These are phyloP conservation scores for Yarrowia sp. DNA, from an alignment of 805 yeast species.

Conservation along the genomic window DNA sequence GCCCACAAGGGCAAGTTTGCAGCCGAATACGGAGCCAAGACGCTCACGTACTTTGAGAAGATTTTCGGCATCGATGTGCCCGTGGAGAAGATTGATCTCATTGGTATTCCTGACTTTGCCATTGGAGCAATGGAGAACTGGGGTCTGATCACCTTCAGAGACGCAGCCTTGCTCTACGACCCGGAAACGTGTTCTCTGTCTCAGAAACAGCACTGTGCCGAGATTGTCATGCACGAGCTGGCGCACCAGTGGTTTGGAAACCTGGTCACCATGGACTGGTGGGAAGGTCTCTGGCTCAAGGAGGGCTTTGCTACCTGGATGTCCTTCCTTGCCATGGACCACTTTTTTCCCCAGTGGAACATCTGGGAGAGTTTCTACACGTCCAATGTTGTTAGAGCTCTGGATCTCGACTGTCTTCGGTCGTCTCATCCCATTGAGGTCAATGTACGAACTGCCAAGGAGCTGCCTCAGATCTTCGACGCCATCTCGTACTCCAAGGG, in stretches of 20 bases:
- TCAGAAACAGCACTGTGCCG: slow-evolving; percentile 68
- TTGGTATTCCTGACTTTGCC: slow-evolving; percentile 74
- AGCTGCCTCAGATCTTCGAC: slow-evolving; percentile 78
- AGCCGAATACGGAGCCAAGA: slow-evolving; percentile 59
- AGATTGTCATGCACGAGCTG: slow-evolving; percentile 79
- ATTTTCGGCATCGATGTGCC: slow-evolving; percentile 71
- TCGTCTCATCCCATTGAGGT: slow-evolving; percentile 79
- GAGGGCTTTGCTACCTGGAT: slow-evolving; percentile 91
- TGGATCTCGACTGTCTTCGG: slow-evolving; percentile 66
- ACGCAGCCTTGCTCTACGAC: slow-evolving; percentile 60
- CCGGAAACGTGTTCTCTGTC: slow-evolving; percentile 58
- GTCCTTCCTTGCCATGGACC: slow-evolving; percentile 67
- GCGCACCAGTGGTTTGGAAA: slow-evolving; percentile 94
- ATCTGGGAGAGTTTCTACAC: slow-evolving; percentile 74
- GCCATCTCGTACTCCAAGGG: slow-evolving; percentile 80
- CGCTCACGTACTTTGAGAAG: slow-evolving; percentile 61
- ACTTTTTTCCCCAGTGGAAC: slow-evolving; percentile 76
- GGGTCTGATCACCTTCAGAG: slow-evolving; percentile 72
- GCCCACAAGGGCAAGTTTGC: slow-evolving; percentile 61
- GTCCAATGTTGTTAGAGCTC: slow-evolving; percentile 70
- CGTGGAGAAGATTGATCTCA: slow-evolving; percentile 72
- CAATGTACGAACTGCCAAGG: slow-evolving; percentile 69
- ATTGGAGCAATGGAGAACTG: slow-evolving; percentile 93
- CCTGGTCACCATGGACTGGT: slow-evolving; percentile 87
- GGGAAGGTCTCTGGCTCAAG: slow-evolving; percentile 88